These are phyloP conservation scores for Pichia californica DNA, from an alignment of 805 yeast species.

Conservation along the genomic window DNA sequence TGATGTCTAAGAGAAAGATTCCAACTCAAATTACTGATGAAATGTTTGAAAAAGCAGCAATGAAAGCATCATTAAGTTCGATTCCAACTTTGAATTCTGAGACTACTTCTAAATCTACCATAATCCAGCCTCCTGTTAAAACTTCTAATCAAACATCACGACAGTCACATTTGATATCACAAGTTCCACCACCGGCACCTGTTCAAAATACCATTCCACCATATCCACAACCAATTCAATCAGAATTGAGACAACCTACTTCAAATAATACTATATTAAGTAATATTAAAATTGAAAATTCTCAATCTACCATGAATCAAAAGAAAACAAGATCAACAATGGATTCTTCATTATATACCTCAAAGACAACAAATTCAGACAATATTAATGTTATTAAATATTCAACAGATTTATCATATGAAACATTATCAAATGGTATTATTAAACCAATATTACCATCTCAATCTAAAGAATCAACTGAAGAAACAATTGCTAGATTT, in stretches of 20 bases:
- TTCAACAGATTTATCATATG: slow-evolving; percentile 16
- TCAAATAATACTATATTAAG: neutral
- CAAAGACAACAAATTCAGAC: neutral
- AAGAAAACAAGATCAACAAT: neutral
- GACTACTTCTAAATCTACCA: neutral
- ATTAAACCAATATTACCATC: slow-evolving; percentile 27
- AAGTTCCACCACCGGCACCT: neutral
- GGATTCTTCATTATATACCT: slow-evolving; percentile 9
- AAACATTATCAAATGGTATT: slow-evolving; percentile 20
- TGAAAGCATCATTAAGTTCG: neutral
- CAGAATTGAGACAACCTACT: neutral
- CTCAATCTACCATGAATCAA: neutral
- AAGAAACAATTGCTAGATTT: slow-evolving; percentile 24
- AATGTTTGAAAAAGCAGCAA: neutral
- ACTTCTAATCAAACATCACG: neutral
- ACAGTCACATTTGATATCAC: neutral
- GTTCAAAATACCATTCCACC: neutral
- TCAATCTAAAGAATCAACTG: slow-evolving; percentile 24
- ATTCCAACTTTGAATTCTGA: neutral
- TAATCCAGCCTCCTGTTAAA: neutral
- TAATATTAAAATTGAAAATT: neutral
- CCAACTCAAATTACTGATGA: slow-evolving; percentile 19
- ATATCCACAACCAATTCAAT: neutral
- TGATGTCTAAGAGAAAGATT: slow-evolving; percentile 18
- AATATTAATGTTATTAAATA: slow-evolving; percentile 9